Percentiles rank a stretch among this genome's conserved stretches.
phyloP scores from a whole-genome alignment of 495 filamentous ascomycete species.

The Sabuloglossum arenarium region DNA sequence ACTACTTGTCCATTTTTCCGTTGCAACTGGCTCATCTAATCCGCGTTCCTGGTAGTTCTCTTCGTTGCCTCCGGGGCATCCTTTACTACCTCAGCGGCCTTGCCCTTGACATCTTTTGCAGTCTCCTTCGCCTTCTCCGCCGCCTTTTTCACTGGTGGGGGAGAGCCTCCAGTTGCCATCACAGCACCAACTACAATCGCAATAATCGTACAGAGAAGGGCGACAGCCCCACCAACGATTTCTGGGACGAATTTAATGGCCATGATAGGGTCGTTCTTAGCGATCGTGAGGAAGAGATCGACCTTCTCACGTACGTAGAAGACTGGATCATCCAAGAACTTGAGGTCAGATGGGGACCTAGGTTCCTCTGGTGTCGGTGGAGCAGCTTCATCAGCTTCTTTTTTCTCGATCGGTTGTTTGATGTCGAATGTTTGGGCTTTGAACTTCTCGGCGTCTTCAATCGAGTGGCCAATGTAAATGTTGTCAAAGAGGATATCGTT shows the following conservation, averaged over 20 bases:
- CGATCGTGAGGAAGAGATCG: constrained; percentile 67
- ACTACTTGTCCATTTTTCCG: not conserved
- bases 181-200: constrained; percentile 25
- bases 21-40: not conserved
- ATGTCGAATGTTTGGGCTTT: constrained; percentile 81
- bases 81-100: constrained; percentile 45
- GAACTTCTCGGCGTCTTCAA: constrained; percentile 79
- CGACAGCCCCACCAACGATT: constrained; percentile 54
- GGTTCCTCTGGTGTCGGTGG: constrained; percentile 48
- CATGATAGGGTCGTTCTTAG: constrained; percentile 69
- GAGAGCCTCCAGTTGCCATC: constrained; percentile 27
- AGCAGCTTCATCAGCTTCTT: constrained; percentile 60
- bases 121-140: constrained; percentile 53
- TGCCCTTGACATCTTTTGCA: constrained; percentile 56
- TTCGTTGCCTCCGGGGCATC: constrained; percentile 32
- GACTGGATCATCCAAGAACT: constrained; percentile 85
- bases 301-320: constrained; percentile 79
- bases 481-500: constrained; percentile 98
- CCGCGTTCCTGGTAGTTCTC: not conserved
- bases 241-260: constrained; percentile 86
- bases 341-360: constrained; percentile 48
- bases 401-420: constrained; percentile 72
- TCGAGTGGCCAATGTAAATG: constrained; percentile 98
- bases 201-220: constrained; percentile 46
- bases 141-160: constrained; percentile 31